phyloP scores from a whole-genome alignment of 176 grass and related monocot genomes.

The Musa itinerans region DNA sequence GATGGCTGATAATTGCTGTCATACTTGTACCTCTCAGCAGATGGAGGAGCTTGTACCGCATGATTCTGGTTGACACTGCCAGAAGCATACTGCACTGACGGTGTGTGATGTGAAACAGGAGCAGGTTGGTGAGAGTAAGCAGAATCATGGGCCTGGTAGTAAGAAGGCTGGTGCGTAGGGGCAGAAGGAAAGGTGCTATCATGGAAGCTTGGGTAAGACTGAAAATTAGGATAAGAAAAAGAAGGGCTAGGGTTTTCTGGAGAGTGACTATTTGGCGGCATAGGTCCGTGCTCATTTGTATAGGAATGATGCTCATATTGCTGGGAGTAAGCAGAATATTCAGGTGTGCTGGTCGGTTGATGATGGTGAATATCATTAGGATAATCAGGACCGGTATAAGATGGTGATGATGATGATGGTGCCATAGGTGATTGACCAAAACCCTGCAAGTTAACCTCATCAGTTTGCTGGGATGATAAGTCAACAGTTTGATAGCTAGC shows the following conservation, averaged over 20 bases:
- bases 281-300: slow-evolving; percentile 38
- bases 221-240: slow-evolving; percentile 81
- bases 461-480: slow-evolving; percentile 14
- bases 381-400: slow-evolving; percentile 41
- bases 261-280: slow-evolving; percentile 51
- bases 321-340: slow-evolving; percentile 47
- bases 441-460: slow-evolving; percentile 32
- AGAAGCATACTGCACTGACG: slow-evolving; percentile 23
- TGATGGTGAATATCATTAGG: slow-evolving; percentile 42
- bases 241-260: slow-evolving; percentile 41
- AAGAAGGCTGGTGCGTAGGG: slow-evolving; percentile 48
- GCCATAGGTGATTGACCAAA: slow-evolving; percentile 38
- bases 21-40: slow-evolving; percentile 53
- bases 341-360: slow-evolving; percentile 28
- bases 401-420: slow-evolving; percentile 43
- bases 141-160: slow-evolving; percentile 39
- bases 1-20: slow-evolving; percentile 81
- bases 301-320: slow-evolving; percentile 56
- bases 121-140: slow-evolving; percentile 28
- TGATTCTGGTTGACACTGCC: slow-evolving; percentile 23
- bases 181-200: slow-evolving; percentile 52
- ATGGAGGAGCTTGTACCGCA: slow-evolving; percentile 20
- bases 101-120: slow-evolving; percentile 22
- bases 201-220: slow-evolving; percentile 87
- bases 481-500: slow-evolving; percentile 32